Base-by-base conservation (phyloP, 345 rosid species). In the Acer negundo region DNA sequence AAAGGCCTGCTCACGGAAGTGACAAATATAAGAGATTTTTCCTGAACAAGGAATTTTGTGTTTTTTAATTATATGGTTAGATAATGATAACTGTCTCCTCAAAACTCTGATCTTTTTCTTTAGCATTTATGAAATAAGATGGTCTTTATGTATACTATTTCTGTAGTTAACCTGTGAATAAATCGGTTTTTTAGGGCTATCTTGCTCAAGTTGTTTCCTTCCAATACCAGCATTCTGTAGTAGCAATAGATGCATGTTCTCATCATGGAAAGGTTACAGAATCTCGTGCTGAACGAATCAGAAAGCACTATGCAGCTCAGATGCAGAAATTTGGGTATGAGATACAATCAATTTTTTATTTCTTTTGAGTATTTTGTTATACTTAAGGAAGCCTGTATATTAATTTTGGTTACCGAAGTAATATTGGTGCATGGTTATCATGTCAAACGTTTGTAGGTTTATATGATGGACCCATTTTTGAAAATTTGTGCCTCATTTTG, bases 121-220 rank as follows among this genome's bases (percentile, higher is more conserved):
- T 78, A 35, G 40, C 23, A 35, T 70, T 79, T 69, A 20, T 20
- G 11, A 47, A 46, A 26, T 65, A 49, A 38, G 22, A 26, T 56
- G 51, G 49, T 53, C 49, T 76, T 38, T 62, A 20, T 62, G 17
- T 44, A 35, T 51, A 4, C n/a, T 69, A 31, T 46, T 77, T 56
- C 1, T 62, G 17, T 44, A 61, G 56, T 69, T 69, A 42, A 46
- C 71, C 73, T 26, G 71, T 82, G 74, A 82, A 73, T 72, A 72
- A 76, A 55, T 55, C 75, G 69, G 62, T 70, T 22, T 72, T 84
- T 11, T 84, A 93, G 98, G 98, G 98, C 75, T 93, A 93, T 83
- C 97, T 95, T 75, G 88, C 98, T 0, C 98, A 95, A 85, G 99
- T 93, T 75, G 93, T 94, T 82, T 90, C 97, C 62, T 92, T 92